Evolutionary conservation across 2,329 filamentous ascomycete species (phyloP), one percentile per base, ranked within the genome.

Genomic region (Penicillium sp.): DNA sequence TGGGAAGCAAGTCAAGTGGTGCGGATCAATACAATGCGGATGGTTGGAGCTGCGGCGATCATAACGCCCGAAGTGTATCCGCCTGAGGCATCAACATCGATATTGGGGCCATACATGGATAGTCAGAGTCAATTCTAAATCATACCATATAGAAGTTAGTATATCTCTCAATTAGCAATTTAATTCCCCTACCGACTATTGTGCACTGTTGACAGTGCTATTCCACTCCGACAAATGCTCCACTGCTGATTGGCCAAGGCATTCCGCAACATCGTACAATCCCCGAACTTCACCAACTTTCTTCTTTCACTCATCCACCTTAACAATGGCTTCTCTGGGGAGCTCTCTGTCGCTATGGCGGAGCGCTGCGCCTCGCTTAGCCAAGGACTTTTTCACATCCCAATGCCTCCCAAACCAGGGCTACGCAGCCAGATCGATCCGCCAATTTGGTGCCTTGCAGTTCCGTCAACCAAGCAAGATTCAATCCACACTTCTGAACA

Each of bases 341-440:
- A 61, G 64, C 38, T 63, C 72, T 50, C 54, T 66, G 48, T 66
- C 71, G 24, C 55, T 70, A 49, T 70, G 74, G 58, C 66, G 71
- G 65, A 65, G 70, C 37, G 46, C 73, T 43, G 69, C 71, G 45
- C 72, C 71, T 45, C 70, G 73, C 37, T 45, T 77, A 7, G 69
- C 74, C 5, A 72, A 68, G 45, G 69, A 73, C 31, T 64, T 77
- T 52, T 76, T 76, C 61, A 72, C 72, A 46, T 76, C 76, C 58
- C 74, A 75, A 70, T 76, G 73, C 53, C 64, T 77, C 14, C 70
- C 65, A 24, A 71, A 61, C 40, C 68, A 69, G 48, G 63, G 64
- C 43, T 66, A 61, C 61, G 63, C 65, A 38, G 65, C 65, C 53
- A 71, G 66, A 50, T 66, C 67, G 39, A 50, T 66, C 55, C 73